Percentiles rank a stretch among this genome's conserved stretches.
These are phyloP conservation scores for Yamadazyma membranifaciens DNA, from an alignment of 1,139 yeast species.

Conservation along the genomic window DNA sequence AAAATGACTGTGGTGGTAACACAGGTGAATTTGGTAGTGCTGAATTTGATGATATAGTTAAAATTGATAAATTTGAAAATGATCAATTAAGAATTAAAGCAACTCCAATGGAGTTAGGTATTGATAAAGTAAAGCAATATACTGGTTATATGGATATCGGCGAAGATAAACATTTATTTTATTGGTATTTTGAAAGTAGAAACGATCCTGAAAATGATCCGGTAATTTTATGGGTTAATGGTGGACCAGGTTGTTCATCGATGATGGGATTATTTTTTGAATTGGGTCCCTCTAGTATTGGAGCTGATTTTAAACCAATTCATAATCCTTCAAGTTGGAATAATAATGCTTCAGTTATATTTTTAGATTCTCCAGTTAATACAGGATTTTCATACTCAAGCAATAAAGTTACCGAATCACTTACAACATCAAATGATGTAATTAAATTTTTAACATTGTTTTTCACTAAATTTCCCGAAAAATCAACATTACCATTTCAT, in stretches of 20 bases:
- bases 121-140: slow-evolving; percentile 72
- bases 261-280: slow-evolving; percentile 33
- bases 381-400: slow-evolving; percentile 71
- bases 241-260: slow-evolving; percentile 81
- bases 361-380: slow-evolving; percentile 85
- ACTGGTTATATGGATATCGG: slow-evolving; percentile 81
- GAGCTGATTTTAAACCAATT: slow-evolving; percentile 24
- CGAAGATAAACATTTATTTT: slow-evolving; percentile 55
- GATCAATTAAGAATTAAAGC: slow-evolving; percentile 4
- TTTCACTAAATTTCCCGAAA: slow-evolving; percentile 64
- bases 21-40: not conserved
- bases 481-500: slow-evolving; percentile 54
- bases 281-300: slow-evolving; percentile 30
- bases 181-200: slow-evolving; percentile 36
- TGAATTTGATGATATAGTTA: slow-evolving; percentile 1
- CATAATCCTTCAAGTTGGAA: slow-evolving; percentile 70
- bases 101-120: slow-evolving; percentile 48
- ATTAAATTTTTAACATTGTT: slow-evolving; percentile 66
- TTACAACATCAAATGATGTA: slow-evolving; percentile 72
- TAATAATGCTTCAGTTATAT: slow-evolving; percentile 76
- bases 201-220: slow-evolving; percentile 35
- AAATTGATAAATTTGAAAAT: not conserved
- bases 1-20: not conserved
- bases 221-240: slow-evolving; percentile 40
- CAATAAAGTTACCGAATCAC: slow-evolving; percentile 49